These are phyloP conservation scores for Nannizziopsis arthrosporioides DNA, from an alignment of 2,329 filamentous ascomycete genomes.

Conservation along the genomic window DNA sequence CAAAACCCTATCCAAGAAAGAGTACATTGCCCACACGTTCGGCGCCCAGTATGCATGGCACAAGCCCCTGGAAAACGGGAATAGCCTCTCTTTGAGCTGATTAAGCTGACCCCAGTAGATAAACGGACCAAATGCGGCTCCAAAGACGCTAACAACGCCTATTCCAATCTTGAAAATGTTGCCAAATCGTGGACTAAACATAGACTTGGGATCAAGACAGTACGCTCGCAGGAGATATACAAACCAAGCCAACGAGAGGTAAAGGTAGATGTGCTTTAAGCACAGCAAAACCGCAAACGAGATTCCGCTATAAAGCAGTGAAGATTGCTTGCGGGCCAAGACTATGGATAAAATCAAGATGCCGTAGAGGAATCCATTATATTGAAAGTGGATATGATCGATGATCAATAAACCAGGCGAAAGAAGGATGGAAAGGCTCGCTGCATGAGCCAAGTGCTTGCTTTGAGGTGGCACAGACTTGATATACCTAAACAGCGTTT, in stretches of 20 bases:
- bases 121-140: slow-evolving; percentile 81
- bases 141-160: slow-evolving; percentile 60
- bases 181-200: slow-evolving; percentile 61
- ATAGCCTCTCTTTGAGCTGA: slow-evolving; percentile 72
- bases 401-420: slow-evolving; percentile 93
- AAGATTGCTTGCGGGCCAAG: slow-evolving; percentile 62
- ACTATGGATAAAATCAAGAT: slow-evolving; percentile 78
- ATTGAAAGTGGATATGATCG: slow-evolving; percentile 97
- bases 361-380: slow-evolving; percentile 95
- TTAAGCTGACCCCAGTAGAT: slow-evolving; percentile 66
- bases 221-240: slow-evolving; percentile 82
- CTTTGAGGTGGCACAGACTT: slow-evolving; percentile 53
- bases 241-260: slow-evolving; percentile 91
- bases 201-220: slow-evolving; percentile 65
- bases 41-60: slow-evolving; percentile 99
- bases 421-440: slow-evolving; percentile 76
- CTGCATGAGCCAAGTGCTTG: slow-evolving; percentile 71
- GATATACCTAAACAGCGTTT: slow-evolving; percentile 49
- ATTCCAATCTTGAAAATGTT: slow-evolving; percentile 76
- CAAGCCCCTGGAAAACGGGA: slow-evolving; percentile 84
- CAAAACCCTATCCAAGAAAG: slow-evolving; percentile 70
- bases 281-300: slow-evolving; percentile 77
- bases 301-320: slow-evolving; percentile 65
- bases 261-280: slow-evolving; percentile 97
- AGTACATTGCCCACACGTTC: slow-evolving; percentile 95